These are phyloP conservation scores for Paramecium bursaria DNA, from an alignment of 73 alveolate species.

Conservation along the genomic window DNA sequence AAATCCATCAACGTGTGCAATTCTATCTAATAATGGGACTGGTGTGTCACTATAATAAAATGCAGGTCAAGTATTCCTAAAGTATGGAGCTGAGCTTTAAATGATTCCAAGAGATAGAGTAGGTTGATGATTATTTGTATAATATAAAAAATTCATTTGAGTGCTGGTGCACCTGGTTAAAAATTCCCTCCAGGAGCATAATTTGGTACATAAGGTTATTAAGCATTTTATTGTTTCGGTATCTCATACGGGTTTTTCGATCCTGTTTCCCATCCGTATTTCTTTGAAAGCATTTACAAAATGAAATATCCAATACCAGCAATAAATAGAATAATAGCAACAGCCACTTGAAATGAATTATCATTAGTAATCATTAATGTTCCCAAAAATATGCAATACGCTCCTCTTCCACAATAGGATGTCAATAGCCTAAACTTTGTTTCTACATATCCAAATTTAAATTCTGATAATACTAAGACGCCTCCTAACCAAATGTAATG, in stretches of 20 bases:
- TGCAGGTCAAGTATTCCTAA: constrained; percentile 91
- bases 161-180: constrained; percentile 36
- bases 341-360: constrained; percentile 7
- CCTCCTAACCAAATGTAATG: constrained; percentile 63
- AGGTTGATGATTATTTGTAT: no score
- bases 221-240: constrained; percentile 4
- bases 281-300: constrained; percentile 29
- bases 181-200: constrained; percentile 10
- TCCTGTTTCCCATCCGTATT: constrained; percentile 44
- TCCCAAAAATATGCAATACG: constrained; percentile 35
- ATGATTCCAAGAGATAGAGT: constrained; percentile 97
- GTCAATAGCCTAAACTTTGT: constrained; percentile 16
- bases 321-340: constrained; percentile 29
- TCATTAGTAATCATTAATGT: constrained; percentile 22
- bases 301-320: constrained; percentile 4
- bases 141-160: constrained; percentile 40
- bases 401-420: constrained; percentile 49
- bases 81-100: constrained; percentile 95
- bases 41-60: constrained; percentile 93
- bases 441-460: constrained; percentile 40
- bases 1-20: constrained; percentile 92
- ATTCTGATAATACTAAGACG: constrained; percentile 34
- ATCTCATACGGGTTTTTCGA: constrained; percentile 39
- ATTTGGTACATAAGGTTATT: constrained; percentile 35
- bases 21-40: constrained; percentile 91